Evolutionary conservation across 208 protist species (phyloP).

Genomic region (Crithidia fasciculata): DNA sequence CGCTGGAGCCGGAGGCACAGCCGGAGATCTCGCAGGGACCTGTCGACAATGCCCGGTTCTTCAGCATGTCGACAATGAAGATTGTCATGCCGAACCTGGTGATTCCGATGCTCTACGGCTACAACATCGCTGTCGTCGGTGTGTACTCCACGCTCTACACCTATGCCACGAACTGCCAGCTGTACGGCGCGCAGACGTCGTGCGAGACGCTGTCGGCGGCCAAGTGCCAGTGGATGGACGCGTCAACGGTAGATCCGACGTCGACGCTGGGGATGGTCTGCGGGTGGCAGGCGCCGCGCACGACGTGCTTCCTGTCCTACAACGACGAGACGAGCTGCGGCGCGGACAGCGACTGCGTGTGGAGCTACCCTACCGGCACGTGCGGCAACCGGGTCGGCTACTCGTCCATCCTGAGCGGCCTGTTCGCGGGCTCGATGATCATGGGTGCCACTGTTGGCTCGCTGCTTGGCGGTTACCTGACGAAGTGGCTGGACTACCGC

Average conservation of each 20-base stretch:
- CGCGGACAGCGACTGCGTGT: conserved; percentile 32
- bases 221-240: conserved; percentile 33
- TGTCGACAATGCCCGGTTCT: no score
- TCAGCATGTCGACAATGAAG: no score
- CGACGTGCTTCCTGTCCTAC: conserved; percentile 43
- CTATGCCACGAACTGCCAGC: conserved; percentile 51
- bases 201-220: conserved; percentile 35
- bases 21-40: no score
- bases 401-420: conserved; percentile 44
- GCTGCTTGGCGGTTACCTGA: conserved; percentile 37
- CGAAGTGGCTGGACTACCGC: conserved; percentile 44
- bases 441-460: conserved; percentile 59
- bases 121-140: conserved; percentile 51
- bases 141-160: conserved; percentile 44
- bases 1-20: not conserved
- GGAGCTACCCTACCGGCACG: conserved; percentile 32
- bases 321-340: conserved; percentile 28
- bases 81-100: no score
- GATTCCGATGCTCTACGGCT: conserved; percentile 33
- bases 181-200: conserved; percentile 33
- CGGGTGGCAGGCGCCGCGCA: conserved; percentile 30
- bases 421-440: conserved; percentile 69
- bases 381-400: conserved; percentile 54
- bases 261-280: conserved; percentile 28
- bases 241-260: conserved; percentile 9